Evolutionary conservation across 2,329 filamentous ascomycete genomes (phyloP), one percentile per base, ranked within the genome.

Genomic region (Fusarium algeriense): DNA sequence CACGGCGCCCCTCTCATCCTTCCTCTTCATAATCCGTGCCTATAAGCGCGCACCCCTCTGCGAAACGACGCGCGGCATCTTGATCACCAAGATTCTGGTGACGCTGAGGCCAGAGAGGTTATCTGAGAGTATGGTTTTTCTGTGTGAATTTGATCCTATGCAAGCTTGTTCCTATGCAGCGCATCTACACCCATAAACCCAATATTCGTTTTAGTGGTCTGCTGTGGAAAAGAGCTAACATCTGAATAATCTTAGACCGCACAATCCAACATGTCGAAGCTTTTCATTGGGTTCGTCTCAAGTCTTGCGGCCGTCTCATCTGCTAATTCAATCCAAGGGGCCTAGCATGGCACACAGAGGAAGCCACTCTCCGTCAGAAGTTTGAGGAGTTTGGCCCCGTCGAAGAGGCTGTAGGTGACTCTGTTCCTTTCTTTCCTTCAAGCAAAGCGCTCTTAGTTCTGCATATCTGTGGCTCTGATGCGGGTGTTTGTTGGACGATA

Each of bases 291-390:
- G 69, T 71, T 67, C 30, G 69, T 71, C 14, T 30, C 41, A 55
- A 43, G 7, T 23, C 30, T 20, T 43, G 19, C 30, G 34, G 38
- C 20, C 54, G 40, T 63, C 40, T 60, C 60, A 56, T 46, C 38
- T 60, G 60, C 78, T 80, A 61, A 79, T 62, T 34, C 50, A 44
- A 50, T 48, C 28, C 49, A 97, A 73, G 95, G 80, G 96, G 96
- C 88, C 94, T 99, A 76, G 94, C 96, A 79, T 99, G 96, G 96
- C 95, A 98, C 86, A 99, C 96, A 73, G 94, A 97, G 83, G 95
- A 98, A 84, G 84, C 85, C 46, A 94, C 93, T 75, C 87, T 99
- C 74, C 92, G 93, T 79, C 86, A 92, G 80, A 97, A 97, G 83
- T 99, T 99, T 82, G 92, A 95, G 82, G 92, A 96, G 82, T 98